Percentiles rank a stretch among this genome's conserved stretches.
Evolutionary conservation across 129 eudicot genomes (phyloP).

Genomic region (Arctium minus): DNA sequence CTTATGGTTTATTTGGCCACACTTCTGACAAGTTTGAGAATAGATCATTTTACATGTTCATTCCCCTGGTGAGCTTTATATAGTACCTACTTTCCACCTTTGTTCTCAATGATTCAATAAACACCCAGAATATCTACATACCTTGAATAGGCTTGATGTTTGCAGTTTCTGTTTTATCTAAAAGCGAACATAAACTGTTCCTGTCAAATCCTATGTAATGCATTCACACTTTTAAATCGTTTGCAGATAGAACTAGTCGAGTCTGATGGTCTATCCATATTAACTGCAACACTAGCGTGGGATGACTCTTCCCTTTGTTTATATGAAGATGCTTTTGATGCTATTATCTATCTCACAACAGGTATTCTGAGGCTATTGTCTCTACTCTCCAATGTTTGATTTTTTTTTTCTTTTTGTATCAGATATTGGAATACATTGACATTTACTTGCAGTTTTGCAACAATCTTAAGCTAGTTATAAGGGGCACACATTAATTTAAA

Average conservation of each 20-base stretch:
- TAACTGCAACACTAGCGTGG: constrained; percentile 69
- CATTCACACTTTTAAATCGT: constrained; percentile 4
- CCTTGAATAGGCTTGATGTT: neutral
- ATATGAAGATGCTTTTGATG: constrained; percentile 55
- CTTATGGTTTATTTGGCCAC: constrained; percentile 66
- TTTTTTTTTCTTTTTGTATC: neutral
- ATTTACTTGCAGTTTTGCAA: neutral
- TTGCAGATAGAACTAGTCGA: constrained; percentile 55
- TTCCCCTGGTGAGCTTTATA: constrained; percentile 56
- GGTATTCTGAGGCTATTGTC: constrained; percentile 49
- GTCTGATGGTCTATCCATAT: constrained; percentile 50
- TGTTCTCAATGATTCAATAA: neutral
- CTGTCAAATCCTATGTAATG: neutral
- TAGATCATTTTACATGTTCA: constrained; percentile 51
- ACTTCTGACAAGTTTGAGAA: constrained; percentile 31
- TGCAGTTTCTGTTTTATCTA: neutral
- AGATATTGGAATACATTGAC: neutral
- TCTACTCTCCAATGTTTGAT: constrained; percentile 8
- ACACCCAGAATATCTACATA: neutral
- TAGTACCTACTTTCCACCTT: neutral
- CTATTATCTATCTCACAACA: constrained; percentile 50
- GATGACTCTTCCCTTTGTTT: constrained; percentile 38
- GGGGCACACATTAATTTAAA: neutral
- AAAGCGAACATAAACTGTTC: neutral
- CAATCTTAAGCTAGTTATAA: neutral